These are phyloP conservation scores for Curvularia lunata DNA, from an alignment of 2,329 filamentous ascomycete genomes.

Conservation along the genomic window DNA sequence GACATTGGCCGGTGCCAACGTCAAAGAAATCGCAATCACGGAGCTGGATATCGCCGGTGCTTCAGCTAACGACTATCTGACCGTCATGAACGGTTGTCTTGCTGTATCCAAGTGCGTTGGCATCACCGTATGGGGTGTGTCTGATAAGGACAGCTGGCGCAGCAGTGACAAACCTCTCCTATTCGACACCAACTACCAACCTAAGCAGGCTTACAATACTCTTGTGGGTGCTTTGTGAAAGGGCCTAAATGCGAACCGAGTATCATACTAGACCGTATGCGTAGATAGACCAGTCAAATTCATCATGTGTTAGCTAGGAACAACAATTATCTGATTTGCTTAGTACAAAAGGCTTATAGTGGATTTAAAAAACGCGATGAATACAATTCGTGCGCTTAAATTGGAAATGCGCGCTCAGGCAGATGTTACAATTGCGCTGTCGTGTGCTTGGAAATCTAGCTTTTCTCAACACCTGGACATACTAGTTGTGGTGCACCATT, in stretches of 20 bases:
- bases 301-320: not conserved
- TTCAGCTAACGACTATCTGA: conserved; percentile 63
- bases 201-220: conserved; percentile 51
- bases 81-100: conserved; percentile 62
- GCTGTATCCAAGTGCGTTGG: conserved; percentile 66
- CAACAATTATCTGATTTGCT: too few species aligned
- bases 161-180: conserved; percentile 48
- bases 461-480: too few species aligned
- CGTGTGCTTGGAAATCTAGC: too few species aligned
- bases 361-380: too few species aligned
- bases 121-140: conserved; percentile 67
- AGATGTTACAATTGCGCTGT: too few species aligned
- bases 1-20: conserved; percentile 58
- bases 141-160: conserved; percentile 54
- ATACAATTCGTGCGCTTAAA: too few species aligned
- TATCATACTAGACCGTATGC: not conserved
- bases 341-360: too few species aligned
- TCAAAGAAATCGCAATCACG: conserved; percentile 66
- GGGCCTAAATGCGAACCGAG: not conserved
- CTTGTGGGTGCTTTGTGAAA: not conserved
- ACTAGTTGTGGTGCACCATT: too few species aligned
- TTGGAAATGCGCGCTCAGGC: too few species aligned
- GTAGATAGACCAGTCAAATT: not conserved
- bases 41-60: conserved; percentile 71
- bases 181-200: conserved; percentile 51